Evolutionary conservation across 2,329 filamentous ascomycete genomes (phyloP).

Genomic region (Geosmithia flava): DNA sequence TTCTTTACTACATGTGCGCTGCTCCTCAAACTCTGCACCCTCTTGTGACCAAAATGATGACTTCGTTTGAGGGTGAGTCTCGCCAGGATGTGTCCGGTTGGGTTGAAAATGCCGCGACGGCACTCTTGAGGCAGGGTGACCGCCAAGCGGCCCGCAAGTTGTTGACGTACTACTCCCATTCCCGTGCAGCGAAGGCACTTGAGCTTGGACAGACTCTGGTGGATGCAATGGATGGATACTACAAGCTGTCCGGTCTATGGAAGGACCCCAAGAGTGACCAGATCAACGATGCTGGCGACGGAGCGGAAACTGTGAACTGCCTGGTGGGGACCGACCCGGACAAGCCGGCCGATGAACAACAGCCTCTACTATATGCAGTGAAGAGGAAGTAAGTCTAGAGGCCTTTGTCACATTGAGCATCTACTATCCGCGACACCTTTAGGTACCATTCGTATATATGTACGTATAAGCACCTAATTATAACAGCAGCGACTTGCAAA

Average conservation of each 20-base stretch:
- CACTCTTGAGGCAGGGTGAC: conserved; percentile 7
- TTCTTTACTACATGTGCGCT: conserved; percentile 15
- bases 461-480: too few relatives aligned
- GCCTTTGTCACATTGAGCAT: too few relatives aligned
- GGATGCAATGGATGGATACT: conserved; percentile 10
- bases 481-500: too few relatives aligned
- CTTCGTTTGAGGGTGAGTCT: conserved; percentile 10
- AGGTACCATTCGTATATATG: too few relatives aligned
- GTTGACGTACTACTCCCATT: conserved; percentile 11
- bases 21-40: conserved; percentile 9
- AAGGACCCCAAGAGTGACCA: conserved; percentile 11
- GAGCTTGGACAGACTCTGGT: conserved; percentile 8
- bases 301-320: conserved; percentile 19
- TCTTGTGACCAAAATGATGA: conserved; percentile 11
- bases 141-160: conserved; percentile 7
- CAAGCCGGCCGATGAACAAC: conserved; percentile 6
- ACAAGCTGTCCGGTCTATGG: conserved; percentile 12
- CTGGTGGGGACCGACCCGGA: conserved; percentile 16
- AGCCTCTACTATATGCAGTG: too few relatives aligned
- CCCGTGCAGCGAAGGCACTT: conserved; percentile 9
- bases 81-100: conserved; percentile 4
- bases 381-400: too few relatives aligned
- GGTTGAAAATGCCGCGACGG: conserved; percentile 9
- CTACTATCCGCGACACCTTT: too few relatives aligned
- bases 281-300: conserved; percentile 18